Conservation (phyloP, 306 rosid genomes). For the Ormosia semicastrata region DNA sequence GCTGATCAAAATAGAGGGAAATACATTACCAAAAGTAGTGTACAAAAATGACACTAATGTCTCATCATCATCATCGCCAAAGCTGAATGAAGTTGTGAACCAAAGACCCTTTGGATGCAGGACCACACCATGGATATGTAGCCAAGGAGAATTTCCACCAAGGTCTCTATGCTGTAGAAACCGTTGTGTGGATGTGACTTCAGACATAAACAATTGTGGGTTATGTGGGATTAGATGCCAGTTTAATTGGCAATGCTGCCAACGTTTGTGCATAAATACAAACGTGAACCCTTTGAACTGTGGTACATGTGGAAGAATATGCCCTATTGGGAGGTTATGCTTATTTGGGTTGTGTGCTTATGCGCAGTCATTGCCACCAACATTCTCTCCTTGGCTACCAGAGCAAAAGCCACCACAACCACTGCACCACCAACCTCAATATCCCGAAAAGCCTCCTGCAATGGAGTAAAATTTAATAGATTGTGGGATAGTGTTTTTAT, state of each 20-base stretch:
- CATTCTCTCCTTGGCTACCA: not conserved
- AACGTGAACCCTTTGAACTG: slow-evolving; percentile 40
- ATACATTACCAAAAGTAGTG: not conserved
- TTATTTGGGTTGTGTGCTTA: slow-evolving; percentile 52
- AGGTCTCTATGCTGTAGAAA: slow-evolving; percentile 44
- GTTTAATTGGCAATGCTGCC: slow-evolving; percentile 46
- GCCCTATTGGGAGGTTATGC: slow-evolving; percentile 47
- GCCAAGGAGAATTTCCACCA: slow-evolving; percentile 20
- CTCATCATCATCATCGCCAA: not conserved
- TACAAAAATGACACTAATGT: not conserved
- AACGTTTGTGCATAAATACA: slow-evolving; percentile 45
- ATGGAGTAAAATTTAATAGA: not conserved
- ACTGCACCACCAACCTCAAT: not conserved
- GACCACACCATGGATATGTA: slow-evolving; percentile 36
- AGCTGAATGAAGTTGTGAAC: slow-evolving; percentile 15
- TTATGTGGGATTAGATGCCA: slow-evolving; percentile 42
- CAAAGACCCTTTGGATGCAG: slow-evolving; percentile 33
- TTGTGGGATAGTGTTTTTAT: not conserved
- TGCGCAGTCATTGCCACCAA: not conserved
- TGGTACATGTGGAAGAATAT: slow-evolving; percentile 57
- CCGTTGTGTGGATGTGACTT: slow-evolving; percentile 48
- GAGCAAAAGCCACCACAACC: not conserved
- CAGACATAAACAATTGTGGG: slow-evolving; percentile 51
- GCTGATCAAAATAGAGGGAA: slow-evolving; percentile 11
- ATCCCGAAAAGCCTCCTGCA: not conserved